Conservation (phyloP, 306 rosid genomes). For the Rubus parviflorus region DNA sequence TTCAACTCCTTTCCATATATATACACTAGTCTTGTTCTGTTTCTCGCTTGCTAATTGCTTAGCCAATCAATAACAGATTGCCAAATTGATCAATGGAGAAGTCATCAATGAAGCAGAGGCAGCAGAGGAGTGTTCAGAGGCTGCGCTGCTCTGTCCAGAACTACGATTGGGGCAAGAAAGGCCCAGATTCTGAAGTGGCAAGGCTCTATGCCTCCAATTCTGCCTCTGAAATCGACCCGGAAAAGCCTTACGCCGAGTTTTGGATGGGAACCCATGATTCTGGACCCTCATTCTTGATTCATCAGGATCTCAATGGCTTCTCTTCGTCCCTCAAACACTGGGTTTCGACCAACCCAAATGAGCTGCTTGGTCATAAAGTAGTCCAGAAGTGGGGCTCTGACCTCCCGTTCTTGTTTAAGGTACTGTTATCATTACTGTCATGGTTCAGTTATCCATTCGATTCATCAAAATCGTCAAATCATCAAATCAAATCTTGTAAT, state of each 20-base stretch:
- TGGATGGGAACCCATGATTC: conserved; percentile 98
- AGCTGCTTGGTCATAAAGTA: conserved; percentile 62
- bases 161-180: conserved; percentile 89
- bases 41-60: background rate
- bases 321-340: conserved; percentile 64
- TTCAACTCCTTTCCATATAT: background rate
- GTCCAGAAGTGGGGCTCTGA: conserved; percentile 73
- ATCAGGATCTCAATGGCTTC: background rate
- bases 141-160: conserved; percentile 68
- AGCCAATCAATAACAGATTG: background rate
- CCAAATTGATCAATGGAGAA: conserved; percentile 3
- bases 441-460: background rate
- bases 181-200: conserved; percentile 55
- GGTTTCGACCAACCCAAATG: conserved; percentile 64
- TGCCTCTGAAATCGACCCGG: conserved; percentile 40
- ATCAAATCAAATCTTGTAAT: background rate
- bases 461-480: background rate
- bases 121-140: conserved; percentile 35
- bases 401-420: conserved; percentile 93
- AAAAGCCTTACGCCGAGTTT: conserved; percentile 75
- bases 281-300: conserved; percentile 68
- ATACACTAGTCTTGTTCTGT: background rate
- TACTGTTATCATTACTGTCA: background rate
- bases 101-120: background rate
- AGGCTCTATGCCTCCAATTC: conserved; percentile 61